Evolutionary conservation across 495 filamentous ascomycete genomes (phyloP).

Genomic region (Podospora tetraspora): DNA sequence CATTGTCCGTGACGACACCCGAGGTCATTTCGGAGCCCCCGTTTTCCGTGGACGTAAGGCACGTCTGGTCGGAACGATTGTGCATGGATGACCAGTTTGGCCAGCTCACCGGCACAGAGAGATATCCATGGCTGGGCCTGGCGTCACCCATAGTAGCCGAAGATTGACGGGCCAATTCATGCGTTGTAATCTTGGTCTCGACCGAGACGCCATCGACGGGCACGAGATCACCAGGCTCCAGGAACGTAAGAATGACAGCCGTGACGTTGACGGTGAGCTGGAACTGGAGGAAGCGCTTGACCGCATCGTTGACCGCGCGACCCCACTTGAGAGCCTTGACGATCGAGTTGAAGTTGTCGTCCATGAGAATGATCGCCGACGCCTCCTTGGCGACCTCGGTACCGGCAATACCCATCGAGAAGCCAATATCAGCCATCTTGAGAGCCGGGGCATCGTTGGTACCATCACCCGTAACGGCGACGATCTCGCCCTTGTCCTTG

Average conservation of each 20-base stretch:
- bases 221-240: constrained; percentile 70
- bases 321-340: constrained; percentile 89
- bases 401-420: constrained; percentile 88
- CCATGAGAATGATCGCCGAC: constrained; percentile 88
- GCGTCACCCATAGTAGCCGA: too few relatives aligned
- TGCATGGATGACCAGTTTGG: too few relatives aligned
- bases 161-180: too few relatives aligned
- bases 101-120: too few relatives aligned
- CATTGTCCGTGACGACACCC: too few relatives aligned
- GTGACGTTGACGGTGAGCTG: constrained; percentile 91
- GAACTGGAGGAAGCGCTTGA: constrained; percentile 87
- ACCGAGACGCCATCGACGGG: constrained; percentile 58
- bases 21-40: too few relatives aligned
- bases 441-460: constrained; percentile 88
- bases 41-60: too few relatives aligned
- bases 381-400: constrained; percentile 94
- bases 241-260: constrained; percentile 70
- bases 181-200: too few relatives aligned
- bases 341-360: constrained; percentile 85
- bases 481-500: constrained; percentile 70
- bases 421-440: constrained; percentile 81
- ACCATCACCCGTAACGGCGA: constrained; percentile 83
- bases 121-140: too few relatives aligned
- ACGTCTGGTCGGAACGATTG: too few relatives aligned
- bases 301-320: constrained; percentile 83